Evolutionary conservation across 306 rosid species (phyloP).

Genomic region (Dalbergia cultrata): DNA sequence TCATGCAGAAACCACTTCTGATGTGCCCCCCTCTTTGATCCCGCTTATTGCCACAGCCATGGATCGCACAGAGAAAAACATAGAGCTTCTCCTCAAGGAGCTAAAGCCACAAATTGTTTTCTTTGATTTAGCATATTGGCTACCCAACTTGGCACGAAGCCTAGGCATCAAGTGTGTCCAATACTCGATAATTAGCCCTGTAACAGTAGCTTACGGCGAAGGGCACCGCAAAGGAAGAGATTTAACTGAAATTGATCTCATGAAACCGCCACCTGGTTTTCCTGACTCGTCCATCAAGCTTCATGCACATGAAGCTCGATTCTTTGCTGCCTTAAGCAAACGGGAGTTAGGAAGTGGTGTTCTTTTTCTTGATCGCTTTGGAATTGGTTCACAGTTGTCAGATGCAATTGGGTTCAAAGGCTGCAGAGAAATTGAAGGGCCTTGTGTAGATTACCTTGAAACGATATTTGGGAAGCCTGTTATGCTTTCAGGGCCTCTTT

Average conservation of each 20-base stretch:
- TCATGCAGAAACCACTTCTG: conserved; percentile 48
- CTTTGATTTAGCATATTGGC: conserved; percentile 49
- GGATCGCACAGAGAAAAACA: conserved; percentile 43
- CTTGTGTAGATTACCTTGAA: conserved; percentile 40
- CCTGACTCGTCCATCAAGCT: conserved; percentile 42
- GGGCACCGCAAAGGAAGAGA: background rate
- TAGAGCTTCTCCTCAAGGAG: conserved; percentile 24
- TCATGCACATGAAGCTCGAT: conserved; percentile 37
- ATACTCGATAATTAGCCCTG: background rate
- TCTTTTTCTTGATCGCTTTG: conserved; percentile 14
- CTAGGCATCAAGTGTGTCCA: conserved; percentile 42
- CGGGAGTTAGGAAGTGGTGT: conserved; percentile 46
- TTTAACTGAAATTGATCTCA: conserved; percentile 28
- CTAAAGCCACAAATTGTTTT: conserved; percentile 47
- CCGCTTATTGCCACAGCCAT: conserved; percentile 42
- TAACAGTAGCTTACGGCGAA: background rate
- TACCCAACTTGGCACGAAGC: conserved; percentile 40
- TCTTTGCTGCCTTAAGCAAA: background rate
- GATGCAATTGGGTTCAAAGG: conserved; percentile 57
- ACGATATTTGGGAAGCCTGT: conserved; percentile 28
- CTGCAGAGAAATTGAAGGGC: conserved; percentile 47
- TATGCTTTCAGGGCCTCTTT: conserved; percentile 49
- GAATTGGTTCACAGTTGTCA: background rate
- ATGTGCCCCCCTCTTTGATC: conserved; percentile 20
- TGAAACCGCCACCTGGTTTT: conserved; percentile 39